phyloP scores from a whole-genome alignment of 306 rosid genomes.

The Trichosanthes cucumerina region DNA sequence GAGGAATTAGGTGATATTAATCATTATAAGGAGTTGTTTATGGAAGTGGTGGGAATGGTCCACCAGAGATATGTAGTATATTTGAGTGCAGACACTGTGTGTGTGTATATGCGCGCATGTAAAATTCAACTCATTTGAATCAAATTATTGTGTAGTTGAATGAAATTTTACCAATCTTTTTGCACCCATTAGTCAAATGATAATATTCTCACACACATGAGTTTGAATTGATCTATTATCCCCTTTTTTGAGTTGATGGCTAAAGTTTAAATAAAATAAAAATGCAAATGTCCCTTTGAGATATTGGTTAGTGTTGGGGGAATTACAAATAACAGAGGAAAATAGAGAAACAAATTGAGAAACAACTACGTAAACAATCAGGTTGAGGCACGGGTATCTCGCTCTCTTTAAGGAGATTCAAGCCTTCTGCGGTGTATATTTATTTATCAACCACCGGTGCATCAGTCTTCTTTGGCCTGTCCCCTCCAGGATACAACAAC shows the following conservation, averaged over 20 bases:
- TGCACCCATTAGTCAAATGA: not conserved
- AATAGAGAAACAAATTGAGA: no score
- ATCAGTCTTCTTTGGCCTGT: no score
- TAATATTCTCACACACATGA: not conserved
- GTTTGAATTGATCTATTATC: not conserved
- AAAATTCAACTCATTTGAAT: not conserved
- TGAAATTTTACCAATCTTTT: not conserved
- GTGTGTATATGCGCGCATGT: not conserved
- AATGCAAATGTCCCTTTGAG: not conserved
- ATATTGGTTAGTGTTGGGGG: not conserved
- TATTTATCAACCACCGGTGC: no score
- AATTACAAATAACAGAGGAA: no score
- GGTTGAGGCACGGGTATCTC: no score
- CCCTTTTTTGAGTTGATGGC: not conserved
- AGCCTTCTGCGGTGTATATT: no score
- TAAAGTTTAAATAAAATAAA: not conserved
- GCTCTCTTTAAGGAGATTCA: no score
- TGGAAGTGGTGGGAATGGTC: conserved; percentile 6
- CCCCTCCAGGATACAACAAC: no score
- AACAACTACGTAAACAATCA: no score
- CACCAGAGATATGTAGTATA: conserved; percentile 1
- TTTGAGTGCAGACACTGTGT: conserved; percentile 3
- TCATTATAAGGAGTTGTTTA: no score
- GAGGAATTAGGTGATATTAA: no score
- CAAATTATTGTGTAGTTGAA: not conserved